Evolutionary conservation across 2,329 filamentous ascomycete genomes (phyloP).

Genomic region (Hypoxylon rubiginosum): DNA sequence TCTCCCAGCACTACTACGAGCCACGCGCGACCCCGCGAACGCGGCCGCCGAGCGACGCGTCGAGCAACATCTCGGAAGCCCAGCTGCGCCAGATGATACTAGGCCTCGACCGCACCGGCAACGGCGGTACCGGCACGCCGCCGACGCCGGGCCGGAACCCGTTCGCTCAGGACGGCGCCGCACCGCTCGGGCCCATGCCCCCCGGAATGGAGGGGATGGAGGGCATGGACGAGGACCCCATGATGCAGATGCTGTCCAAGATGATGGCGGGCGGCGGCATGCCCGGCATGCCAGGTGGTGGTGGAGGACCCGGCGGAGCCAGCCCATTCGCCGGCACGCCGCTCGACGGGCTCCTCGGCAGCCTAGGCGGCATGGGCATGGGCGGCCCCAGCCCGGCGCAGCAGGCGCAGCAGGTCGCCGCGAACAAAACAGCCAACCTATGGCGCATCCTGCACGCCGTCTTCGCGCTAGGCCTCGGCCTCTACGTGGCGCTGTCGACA

Average conservation of each 20-base stretch:
- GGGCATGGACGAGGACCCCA: constrained; percentile 68
- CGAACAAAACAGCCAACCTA: constrained; percentile 61
- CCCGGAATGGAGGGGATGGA: no score
- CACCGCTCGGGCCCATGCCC: background rate
- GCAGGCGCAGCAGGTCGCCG: constrained; percentile 31
- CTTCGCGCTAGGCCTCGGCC: constrained; percentile 76
- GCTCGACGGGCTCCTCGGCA: constrained; percentile 53
- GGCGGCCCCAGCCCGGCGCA: constrained; percentile 21
- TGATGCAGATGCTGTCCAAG: constrained; percentile 82
- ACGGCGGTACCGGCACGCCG: constrained; percentile 40
- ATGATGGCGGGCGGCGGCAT: constrained; percentile 67
- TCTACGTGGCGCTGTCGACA: constrained; percentile 77
- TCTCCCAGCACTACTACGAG: constrained; percentile 79
- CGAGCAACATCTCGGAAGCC: constrained; percentile 63
- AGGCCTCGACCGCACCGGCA: constrained; percentile 65
- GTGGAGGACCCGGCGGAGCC: constrained; percentile 50
- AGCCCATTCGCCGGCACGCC: constrained; percentile 53
- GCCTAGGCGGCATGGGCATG: constrained; percentile 51
- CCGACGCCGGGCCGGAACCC: constrained; percentile 41
- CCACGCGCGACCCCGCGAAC: constrained; percentile 62
- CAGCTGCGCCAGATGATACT: constrained; percentile 76
- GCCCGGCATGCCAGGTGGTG: constrained; percentile 52
- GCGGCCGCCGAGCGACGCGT: constrained; percentile 54
- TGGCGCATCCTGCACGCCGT: constrained; percentile 82
- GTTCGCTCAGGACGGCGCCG: constrained; percentile 49